Base-by-base conservation (phyloP, 345 rosid genomes). In the Schrenkiella parvula region DNA sequence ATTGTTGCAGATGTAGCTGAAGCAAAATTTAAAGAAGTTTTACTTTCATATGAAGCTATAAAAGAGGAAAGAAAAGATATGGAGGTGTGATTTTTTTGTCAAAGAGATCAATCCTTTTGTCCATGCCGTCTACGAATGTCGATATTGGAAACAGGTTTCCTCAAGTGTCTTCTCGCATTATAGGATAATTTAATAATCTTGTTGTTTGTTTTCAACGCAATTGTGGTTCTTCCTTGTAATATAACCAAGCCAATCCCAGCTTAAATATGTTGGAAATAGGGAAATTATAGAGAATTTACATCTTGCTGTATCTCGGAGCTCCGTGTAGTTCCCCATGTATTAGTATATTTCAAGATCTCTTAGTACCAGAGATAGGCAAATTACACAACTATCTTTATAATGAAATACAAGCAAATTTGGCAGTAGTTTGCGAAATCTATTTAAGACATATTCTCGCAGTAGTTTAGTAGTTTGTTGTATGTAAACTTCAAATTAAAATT, bases 21-120 rank as follows among this genome's bases (percentile, higher is more conserved):
- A 84, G 90, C 84, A 2, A 93, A 88, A 83, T 93, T 93, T 81
- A 93, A 93, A 81, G 97, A 93, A 77, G 93, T 91, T 23, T 84
- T 93, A 84, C 65, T 56, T 50, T 93, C 98, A 5, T 93, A 93
- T 34, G 98, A 93, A 80, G 93, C 97, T 63, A 87, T 91, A 57
- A 91, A 89, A 79, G 68, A 80, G 61, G 96, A 93, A 78, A 83
- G 91, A 56, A 83, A 84, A 77, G 77, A 82, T 63, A 77, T 26
- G 77, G 72, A 71, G 64, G 71, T 26, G 51, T 81, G 73, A 48
- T 18, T 51, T 4, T 35, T 44, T 52, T 8, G 59, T 48, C 18
- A 39, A 21, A 34, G 35, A 19, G 64, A 28, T 8, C 43, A 55
- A 54, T 18, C 44, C 8, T 21, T 21, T 43, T 35, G n/a, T 19